These are phyloP conservation scores for Anethum foeniculum DNA, from an alignment of 140 eudicot genomes.

Conservation along the genomic window DNA sequence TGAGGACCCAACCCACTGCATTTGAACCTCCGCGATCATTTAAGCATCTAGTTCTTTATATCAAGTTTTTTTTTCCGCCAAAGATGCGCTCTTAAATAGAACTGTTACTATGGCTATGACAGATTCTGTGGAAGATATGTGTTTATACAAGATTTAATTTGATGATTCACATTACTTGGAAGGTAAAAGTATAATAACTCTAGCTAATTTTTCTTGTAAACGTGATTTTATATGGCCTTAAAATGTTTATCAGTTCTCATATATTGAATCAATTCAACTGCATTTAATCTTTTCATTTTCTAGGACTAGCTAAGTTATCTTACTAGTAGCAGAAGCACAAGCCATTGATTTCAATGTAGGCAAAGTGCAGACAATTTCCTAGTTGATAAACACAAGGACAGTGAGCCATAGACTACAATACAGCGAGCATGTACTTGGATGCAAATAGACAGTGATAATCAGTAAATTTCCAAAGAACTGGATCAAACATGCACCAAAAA, in stretches of 20 bases:
- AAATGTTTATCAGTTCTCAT: not conserved
- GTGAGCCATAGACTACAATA: not conserved
- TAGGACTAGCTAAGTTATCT: not conserved
- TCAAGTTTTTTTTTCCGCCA: not conserved
- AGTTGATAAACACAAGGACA: not conserved
- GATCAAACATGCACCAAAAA: conserved; percentile 1
- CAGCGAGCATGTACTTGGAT: not conserved
- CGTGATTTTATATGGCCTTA: not conserved
- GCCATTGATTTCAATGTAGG: not conserved
- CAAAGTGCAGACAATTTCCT: not conserved
- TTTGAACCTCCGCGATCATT: not conserved
- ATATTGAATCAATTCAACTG: not conserved
- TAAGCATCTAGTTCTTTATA: not conserved
- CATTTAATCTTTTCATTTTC: not conserved
- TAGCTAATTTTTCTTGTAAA: not conserved
- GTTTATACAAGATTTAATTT: not conserved
- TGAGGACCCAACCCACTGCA: not conserved
- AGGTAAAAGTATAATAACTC: not conserved
- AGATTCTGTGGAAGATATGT: not conserved
- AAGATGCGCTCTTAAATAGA: not conserved
- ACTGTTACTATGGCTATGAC: not conserved
- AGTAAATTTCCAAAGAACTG: not conserved
- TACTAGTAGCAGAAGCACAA: not conserved
- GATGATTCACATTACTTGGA: not conserved
- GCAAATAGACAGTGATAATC: not conserved